Conservation (phyloP, 2,329 filamentous ascomycete species). For the Penicillium brasilianum region DNA sequence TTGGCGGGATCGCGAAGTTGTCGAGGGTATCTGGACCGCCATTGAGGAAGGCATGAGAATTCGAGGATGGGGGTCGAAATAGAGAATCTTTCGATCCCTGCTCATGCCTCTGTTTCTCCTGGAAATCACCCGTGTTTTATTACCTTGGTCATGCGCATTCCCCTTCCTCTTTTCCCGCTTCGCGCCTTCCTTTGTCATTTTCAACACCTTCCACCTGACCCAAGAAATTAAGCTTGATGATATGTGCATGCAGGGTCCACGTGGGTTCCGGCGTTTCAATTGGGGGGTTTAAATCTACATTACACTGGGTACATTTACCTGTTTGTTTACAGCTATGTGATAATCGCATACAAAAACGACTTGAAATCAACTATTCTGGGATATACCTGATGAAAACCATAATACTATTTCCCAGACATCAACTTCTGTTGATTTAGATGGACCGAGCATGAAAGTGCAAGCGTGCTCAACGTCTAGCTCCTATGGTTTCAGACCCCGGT, state of each 20-base stretch:
- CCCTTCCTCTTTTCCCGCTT: not conserved
- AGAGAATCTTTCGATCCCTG: not conserved
- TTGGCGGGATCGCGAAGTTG: conserved; percentile 90
- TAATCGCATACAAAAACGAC: not conserved
- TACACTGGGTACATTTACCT: not conserved
- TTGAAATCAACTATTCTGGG: not conserved
- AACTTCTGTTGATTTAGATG: not conserved
- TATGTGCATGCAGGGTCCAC: not conserved
- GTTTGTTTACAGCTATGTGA: not conserved
- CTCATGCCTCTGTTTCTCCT: not conserved
- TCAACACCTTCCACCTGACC: not conserved
- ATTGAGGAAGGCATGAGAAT: conserved; percentile 87
- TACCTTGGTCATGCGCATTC: not conserved
- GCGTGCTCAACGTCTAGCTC: no score
- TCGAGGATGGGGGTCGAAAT: conserved; percentile 71
- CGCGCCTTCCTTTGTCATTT: not conserved
- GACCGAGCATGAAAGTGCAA: no score
- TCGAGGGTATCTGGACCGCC: conserved; percentile 88
- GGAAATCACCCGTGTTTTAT: not conserved
- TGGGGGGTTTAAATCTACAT: conserved; percentile 3
- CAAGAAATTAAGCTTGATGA: not conserved
- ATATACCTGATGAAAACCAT: not conserved
- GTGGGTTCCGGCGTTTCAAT: conserved; percentile 1
- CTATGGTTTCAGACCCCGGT: no score
- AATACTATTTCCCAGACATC: no score